These are phyloP conservation scores for Drosera spatulata DNA, from an alignment of 179 eudicot species.

Conservation along the genomic window DNA sequence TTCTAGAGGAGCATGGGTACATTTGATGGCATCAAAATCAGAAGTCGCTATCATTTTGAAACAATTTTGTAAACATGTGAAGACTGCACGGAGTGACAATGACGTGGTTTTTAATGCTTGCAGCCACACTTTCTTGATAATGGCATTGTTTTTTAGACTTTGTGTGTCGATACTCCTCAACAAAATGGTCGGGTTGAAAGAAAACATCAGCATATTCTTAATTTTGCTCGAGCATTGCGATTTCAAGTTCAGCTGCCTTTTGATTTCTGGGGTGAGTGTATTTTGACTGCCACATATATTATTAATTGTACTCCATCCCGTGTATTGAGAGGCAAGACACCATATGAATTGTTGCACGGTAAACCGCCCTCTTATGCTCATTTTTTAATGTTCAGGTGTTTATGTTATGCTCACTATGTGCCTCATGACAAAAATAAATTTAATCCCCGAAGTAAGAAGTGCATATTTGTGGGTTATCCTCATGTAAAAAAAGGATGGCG, in stretches of 20 bases:
- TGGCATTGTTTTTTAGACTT: not conserved
- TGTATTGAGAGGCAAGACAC: not conserved
- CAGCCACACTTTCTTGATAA: not conserved
- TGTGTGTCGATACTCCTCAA: not conserved
- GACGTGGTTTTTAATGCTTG: not conserved
- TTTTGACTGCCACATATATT: not conserved
- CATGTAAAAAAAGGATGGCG: not conserved
- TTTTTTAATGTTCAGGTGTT: not conserved
- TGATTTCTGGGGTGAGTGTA: not conserved
- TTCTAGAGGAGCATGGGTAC: not conserved
- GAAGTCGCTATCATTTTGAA: not conserved
- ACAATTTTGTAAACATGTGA: not conserved
- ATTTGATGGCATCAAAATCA: not conserved
- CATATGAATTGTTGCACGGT: not conserved
- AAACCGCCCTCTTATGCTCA: slow-evolving; percentile 1
- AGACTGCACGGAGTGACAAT: not conserved
- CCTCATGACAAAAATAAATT: not conserved
- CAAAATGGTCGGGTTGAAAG: not conserved
- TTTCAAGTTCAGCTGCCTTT: not conserved
- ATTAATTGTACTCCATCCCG: slow-evolving; percentile 1
- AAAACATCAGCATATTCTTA: not conserved
- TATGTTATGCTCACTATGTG: slow-evolving; percentile 1
- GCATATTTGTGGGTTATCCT: slow-evolving; percentile 6
- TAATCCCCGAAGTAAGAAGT: not conserved
- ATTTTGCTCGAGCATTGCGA: not conserved